Percentiles rank a stretch among this genome's conserved stretches.
Evolutionary conservation across 2,329 filamentous ascomycete genomes (phyloP).

Genomic region (Cercospora sp.): DNA sequence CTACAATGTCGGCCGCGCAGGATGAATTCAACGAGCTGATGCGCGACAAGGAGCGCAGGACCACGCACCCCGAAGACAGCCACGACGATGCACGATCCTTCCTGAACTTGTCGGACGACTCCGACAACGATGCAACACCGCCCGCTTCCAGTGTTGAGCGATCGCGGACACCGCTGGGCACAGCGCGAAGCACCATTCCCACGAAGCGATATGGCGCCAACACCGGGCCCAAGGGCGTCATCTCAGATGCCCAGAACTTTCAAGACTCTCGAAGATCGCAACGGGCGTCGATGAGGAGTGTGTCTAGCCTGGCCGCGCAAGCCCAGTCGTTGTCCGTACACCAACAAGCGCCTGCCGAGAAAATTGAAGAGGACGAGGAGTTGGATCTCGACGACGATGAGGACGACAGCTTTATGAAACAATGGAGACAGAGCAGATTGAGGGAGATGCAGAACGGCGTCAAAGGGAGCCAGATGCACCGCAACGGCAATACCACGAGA

Average conservation of each 20-base stretch:
- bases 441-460: constrained; percentile 67
- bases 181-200: constrained; percentile 49
- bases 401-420: constrained; percentile 77
- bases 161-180: constrained; percentile 46
- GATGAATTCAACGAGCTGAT: constrained; percentile 55
- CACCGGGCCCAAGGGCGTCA: constrained; percentile 83
- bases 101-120: constrained; percentile 49
- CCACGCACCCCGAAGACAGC: constrained; percentile 52
- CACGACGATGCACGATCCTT: constrained; percentile 45
- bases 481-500: constrained; percentile 53
- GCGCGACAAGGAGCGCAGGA: constrained; percentile 47
- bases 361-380: constrained; percentile 44
- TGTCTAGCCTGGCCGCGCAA: constrained; percentile 22
- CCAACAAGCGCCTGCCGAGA: constrained; percentile 23
- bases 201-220: constrained; percentile 67
- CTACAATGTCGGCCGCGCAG: constrained; percentile 50
- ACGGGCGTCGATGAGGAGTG: constrained; percentile 33
- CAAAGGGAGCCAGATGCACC: constrained; percentile 62
- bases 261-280: constrained; percentile 42
- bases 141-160: constrained; percentile 59
- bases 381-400: constrained; percentile 63
- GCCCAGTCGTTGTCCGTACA: constrained; percentile 20
- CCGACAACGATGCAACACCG: constrained; percentile 40
- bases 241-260: constrained; percentile 77
- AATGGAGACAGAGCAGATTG: constrained; percentile 81